Evolutionary conservation across 192 early-diverging fungal genomes (phyloP), one percentile per base, ranked within the genome.

Genomic region (Phlyctochytrium planicorne): DNA sequence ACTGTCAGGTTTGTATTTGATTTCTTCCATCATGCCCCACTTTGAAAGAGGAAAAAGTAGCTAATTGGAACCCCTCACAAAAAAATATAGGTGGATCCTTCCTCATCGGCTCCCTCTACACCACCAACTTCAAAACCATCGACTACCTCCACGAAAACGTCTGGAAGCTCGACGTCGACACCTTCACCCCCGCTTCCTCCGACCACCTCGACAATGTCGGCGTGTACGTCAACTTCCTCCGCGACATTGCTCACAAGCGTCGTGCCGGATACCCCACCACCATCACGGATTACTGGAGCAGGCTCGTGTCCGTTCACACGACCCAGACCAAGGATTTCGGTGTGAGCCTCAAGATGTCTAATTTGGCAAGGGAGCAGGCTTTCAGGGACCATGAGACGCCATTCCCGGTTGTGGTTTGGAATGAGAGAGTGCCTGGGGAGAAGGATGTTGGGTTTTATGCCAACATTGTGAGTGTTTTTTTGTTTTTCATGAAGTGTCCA

Each of bases 261-360:
- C 35, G 65, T 10, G 71, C 63, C 12, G 71, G 71, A 0, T 72
- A 59, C 47, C 17, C 23, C 3, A 55, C 65, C 31, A 25, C 59
- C 27, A n/a, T 72, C 2, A 72, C 71, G 12, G 71, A 72, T 35
- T 52, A 67, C 35, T 72, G 71, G 71, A 30, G 24, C 2, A 16
- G 71, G 10, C 57, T 72, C 10, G 23, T 72, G 37, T 55, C 64
- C 24, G 29, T 60, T 20, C 35, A 72, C 71, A 12, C 64, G 64
- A 24, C 64, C 32, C 27, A 67, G 52, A 55, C 32, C 30, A 20
- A 14, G 23, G 16, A 34, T 63, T 20, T 34, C 66, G 20, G 53
- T 24, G 27, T 62, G 33, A 0, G 56, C 52, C 17, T 20, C 0
- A 20, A 3, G 24, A 31, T 27, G 40, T 50, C 40, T 10, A n/a